Evolutionary conservation across 2,329 filamentous ascomycete genomes (phyloP).

Genomic region (Cylindrodendrum hubeiense): DNA sequence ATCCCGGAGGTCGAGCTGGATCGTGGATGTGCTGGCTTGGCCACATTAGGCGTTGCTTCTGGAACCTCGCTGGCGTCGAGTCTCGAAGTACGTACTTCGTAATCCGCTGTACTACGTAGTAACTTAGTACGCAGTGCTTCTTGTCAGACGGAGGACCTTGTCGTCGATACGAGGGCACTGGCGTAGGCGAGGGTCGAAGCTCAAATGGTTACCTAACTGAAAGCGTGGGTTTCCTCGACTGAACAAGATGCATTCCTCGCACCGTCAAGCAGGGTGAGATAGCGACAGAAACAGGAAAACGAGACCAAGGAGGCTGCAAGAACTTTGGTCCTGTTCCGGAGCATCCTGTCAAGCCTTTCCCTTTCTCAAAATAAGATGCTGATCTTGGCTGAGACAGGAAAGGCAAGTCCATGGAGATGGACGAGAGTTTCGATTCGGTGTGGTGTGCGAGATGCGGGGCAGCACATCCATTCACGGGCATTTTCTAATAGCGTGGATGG

Average conservation of each 20-base stretch:
- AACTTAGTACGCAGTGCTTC: too few species aligned
- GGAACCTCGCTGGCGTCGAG: constrained; percentile 17
- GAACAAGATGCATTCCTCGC: neutral
- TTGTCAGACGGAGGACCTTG: neutral
- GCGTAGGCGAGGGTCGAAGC: neutral
- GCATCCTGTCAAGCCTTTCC: neutral
- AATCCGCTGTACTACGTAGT: constrained; percentile 9
- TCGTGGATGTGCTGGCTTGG: constrained; percentile 14
- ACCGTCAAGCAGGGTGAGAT: neutral
- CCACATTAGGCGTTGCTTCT: constrained; percentile 33
- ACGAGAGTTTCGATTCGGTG: constrained; percentile 25
- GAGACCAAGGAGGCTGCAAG: neutral
- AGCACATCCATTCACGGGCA: constrained; percentile 7
- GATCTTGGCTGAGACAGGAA: constrained; percentile 28
- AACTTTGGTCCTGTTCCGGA: constrained; percentile 23
- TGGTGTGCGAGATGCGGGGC: constrained; percentile 22
- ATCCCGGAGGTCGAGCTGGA: neutral
- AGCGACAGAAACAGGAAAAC: neutral
- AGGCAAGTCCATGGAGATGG: constrained; percentile 12
- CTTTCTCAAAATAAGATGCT: constrained; percentile 15
- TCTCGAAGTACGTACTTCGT: constrained; percentile 28
- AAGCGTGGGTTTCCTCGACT: neutral
- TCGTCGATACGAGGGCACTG: neutral
- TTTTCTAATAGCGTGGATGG: neutral
- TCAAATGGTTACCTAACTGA: neutral